Base-by-base conservation (phyloP, 192 early-diverging fungal species). In the Cetraspora pellucida region DNA sequence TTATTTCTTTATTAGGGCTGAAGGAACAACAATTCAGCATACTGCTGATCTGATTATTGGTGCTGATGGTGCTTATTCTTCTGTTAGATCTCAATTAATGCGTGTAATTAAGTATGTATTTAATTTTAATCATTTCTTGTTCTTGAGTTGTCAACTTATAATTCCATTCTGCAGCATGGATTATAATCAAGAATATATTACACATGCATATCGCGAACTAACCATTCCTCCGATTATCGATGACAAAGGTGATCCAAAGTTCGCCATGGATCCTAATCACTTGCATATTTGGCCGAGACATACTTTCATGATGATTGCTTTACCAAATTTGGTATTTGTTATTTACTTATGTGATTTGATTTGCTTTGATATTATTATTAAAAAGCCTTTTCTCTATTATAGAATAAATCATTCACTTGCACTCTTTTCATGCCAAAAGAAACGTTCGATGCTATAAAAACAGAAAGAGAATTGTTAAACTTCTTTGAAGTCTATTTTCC, bases 201-300 rank as follows among this genome's bases (percentile, higher is more conserved):
- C 94, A 75, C 92, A 95, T 70, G 93, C 84, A 10, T 99, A 96
- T 83, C 93, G 95, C 75, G 97, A 99, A 82, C 87, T 99, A 69
- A 91, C 87, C 44, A 96, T 99, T 81, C 90, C 91, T 0, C 88
- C 97, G 7, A 80, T 57, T 52, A 74, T 83, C 8, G 82, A 78
- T 27, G 89, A 87, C 11, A 72, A 88, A 64, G 90, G 88, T 9
- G 57, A 84, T 60, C 47, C 66, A n/a, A 87, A 91, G 16, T 97
- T 91, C 84, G 89, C 89, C 19, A 93, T 99, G 88, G 89, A 93
- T 78, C 90, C 94, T 2, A 87, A 95, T 78, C 96, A 97, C 70
- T 86, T 99, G 66, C 97, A 99, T 81, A 99, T 99, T 74, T 99
- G 97, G 97, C 97, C 97, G 10, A 87, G 94, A 10, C 91, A 96